These are phyloP conservation scores for Pterula multifida DNA, from an alignment of 1,284 basidiomycete species.

Conservation along the genomic window DNA sequence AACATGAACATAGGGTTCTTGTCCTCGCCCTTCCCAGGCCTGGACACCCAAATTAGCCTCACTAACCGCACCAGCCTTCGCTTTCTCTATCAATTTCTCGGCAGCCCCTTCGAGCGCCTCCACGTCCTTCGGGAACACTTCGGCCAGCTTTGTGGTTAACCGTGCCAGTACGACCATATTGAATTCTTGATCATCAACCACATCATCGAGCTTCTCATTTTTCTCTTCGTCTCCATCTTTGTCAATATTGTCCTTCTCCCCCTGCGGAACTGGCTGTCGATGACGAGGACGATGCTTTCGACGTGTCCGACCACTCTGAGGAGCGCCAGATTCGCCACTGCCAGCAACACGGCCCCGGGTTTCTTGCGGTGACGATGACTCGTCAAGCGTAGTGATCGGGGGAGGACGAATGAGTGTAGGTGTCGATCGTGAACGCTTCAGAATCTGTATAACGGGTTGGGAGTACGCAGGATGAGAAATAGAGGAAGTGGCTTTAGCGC, in stretches of 20 bases:
- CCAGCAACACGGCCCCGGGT: background rate
- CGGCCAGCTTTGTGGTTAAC: conserved; percentile 15
- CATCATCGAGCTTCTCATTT: conserved; percentile 1
- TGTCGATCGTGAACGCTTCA: background rate
- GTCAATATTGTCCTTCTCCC: background rate
- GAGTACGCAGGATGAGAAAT: background rate
- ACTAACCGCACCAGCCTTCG: background rate
- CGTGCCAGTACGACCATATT: conserved; percentile 8
- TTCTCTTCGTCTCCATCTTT: conserved; percentile 5
- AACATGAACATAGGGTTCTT: conserved; percentile 62
- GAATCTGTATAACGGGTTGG: background rate
- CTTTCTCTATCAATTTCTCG: background rate
- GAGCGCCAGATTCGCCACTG: background rate
- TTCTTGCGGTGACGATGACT: background rate
- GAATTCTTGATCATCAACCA: conserved; percentile 6
- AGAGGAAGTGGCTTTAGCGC: background rate
- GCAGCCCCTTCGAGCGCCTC: conserved; percentile 9
- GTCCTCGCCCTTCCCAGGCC: conserved; percentile 15
- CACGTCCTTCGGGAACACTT: conserved; percentile 16
- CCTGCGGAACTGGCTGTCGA: background rate
- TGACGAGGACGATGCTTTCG: background rate
- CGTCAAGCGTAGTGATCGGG: background rate
- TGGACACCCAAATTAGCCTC: background rate
- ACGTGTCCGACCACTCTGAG: background rate
- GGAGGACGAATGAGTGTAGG: background rate